A percentile compares a stretch with the other conserved stretches of the same genome.
Evolutionary conservation across 176 grass and related monocot species (phyloP).

Genomic region (Puccinellia tenuiflora): DNA sequence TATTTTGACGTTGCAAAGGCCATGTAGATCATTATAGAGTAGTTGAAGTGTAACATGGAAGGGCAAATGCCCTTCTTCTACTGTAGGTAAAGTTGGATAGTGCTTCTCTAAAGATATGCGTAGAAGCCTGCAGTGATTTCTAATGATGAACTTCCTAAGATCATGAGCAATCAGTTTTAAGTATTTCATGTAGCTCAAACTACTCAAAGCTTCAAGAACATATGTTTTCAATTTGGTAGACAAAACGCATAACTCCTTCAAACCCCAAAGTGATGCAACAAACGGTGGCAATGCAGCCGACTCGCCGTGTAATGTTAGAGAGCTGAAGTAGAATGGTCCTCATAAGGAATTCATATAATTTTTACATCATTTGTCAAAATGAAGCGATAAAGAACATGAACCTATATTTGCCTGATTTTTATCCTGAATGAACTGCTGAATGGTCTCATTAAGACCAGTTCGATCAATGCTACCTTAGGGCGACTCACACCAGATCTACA

Average conservation of each 20-base stretch:
- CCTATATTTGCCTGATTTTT: too few relatives aligned
- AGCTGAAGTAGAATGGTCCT: neutral
- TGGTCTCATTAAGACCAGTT: neutral
- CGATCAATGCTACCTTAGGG: neutral
- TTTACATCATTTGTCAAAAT: neutral
- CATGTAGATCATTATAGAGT: neutral
- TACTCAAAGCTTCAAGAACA: slow-evolving; percentile 2
- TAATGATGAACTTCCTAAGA: slow-evolving; percentile 2
- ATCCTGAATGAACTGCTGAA: too few relatives aligned
- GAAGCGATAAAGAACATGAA: neutral
- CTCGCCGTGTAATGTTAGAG: neutral
- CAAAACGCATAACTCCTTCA: slow-evolving; percentile 4
- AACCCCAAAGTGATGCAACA: neutral
- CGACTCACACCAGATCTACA: too few relatives aligned
- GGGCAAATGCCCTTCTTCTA: neutral
- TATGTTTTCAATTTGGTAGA: neutral
- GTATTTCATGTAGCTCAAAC: slow-evolving; percentile 2
- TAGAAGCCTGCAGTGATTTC: neutral
- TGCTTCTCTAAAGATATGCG: neutral
- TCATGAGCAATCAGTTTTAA: slow-evolving; percentile 8
- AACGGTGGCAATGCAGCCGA: neutral
- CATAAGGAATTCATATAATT: neutral
- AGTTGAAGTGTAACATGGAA: neutral
- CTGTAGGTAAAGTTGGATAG: neutral
- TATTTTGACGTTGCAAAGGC: neutral